Percentiles rank a stretch among this genome's conserved stretches.
These are phyloP conservation scores for Passiflora organensis DNA, from an alignment of 345 rosid species.

Conservation along the genomic window DNA sequence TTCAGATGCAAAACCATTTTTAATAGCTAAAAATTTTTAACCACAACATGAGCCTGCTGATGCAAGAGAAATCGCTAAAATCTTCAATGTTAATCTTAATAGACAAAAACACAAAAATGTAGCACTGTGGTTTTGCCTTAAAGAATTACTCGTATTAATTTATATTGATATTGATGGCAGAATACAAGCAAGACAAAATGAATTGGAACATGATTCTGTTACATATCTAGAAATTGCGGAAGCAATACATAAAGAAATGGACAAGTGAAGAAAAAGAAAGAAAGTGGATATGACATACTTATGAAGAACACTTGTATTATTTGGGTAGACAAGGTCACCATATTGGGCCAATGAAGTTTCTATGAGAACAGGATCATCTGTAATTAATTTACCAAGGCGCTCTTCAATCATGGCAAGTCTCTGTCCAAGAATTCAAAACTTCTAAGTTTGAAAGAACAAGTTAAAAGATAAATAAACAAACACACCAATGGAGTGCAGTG, in stretches of 20 bases:
- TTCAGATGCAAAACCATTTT: too few species aligned
- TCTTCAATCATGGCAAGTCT: slow-evolving; percentile 71
- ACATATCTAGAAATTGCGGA: background rate
- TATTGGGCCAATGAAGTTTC: slow-evolving; percentile 79
- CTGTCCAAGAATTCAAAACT: slow-evolving; percentile 34
- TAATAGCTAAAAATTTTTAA: too few species aligned
- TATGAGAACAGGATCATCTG: slow-evolving; percentile 70
- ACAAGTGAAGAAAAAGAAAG: background rate
- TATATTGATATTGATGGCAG: background rate
- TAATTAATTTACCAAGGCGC: slow-evolving; percentile 68
- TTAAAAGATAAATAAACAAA: slow-evolving; percentile 8
- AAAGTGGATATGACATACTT: slow-evolving; percentile 37
- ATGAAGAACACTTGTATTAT: slow-evolving; percentile 49
- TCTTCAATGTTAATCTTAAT: too few species aligned
- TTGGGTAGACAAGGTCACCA: slow-evolving; percentile 82
- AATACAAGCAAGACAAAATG: background rate
- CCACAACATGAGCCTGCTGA: too few species aligned
- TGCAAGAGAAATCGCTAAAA: too few species aligned
- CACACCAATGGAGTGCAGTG: slow-evolving; percentile 6
- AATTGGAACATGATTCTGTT: background rate
- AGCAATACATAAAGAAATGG: background rate
- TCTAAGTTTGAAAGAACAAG: background rate
- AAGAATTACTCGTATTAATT: too few species aligned
- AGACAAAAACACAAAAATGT: too few species aligned
- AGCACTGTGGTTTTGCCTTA: too few species aligned